A percentile compares a stretch with the other conserved stretches of the same genome.
Evolutionary conservation across 1,139 yeast species (phyloP).

Genomic region (Sugiyamaella xylanicola): DNA sequence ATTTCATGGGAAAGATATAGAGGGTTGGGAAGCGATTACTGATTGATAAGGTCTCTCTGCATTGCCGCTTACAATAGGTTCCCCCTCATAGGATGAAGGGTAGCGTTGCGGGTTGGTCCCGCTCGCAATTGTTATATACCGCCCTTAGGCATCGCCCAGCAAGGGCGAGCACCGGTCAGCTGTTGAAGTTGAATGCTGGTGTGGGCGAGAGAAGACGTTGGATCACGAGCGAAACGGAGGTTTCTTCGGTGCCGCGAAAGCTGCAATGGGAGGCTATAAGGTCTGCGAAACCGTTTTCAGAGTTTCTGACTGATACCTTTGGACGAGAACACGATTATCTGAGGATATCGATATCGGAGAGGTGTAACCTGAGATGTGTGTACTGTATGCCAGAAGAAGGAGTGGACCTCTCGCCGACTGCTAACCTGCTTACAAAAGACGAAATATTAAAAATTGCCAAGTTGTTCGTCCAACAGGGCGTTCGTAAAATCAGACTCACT

Average conservation of each 20-base stretch:
- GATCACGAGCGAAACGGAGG: not conserved
- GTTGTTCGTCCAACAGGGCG: constrained; percentile 51
- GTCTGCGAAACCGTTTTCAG: constrained; percentile 44
- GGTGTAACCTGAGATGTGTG: constrained; percentile 54
- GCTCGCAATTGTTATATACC: no score
- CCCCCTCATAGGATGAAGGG: no score
- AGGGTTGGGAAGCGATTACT: no score
- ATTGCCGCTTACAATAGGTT: no score
- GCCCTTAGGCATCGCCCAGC: no score
- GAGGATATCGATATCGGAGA: constrained; percentile 53
- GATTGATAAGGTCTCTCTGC: no score
- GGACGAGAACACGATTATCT: constrained; percentile 51
- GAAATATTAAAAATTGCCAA: constrained; percentile 49
- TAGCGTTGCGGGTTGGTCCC: no score
- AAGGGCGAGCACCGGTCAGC: no score
- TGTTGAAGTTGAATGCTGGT: no score
- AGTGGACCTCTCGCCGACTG: constrained; percentile 48
- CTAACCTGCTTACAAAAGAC: constrained; percentile 45
- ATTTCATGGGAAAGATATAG: no score
- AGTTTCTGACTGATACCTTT: constrained; percentile 49
- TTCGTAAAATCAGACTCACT: constrained; percentile 51
- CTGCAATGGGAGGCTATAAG: constrained; percentile 31
- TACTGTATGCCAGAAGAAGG: constrained; percentile 62
- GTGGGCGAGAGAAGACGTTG: not conserved
- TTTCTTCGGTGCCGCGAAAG: constrained; percentile 3